These are phyloP conservation scores for Phytopythium montanum DNA, from an alignment of 352 stramenopile genomes.

Conservation along the genomic window DNA sequence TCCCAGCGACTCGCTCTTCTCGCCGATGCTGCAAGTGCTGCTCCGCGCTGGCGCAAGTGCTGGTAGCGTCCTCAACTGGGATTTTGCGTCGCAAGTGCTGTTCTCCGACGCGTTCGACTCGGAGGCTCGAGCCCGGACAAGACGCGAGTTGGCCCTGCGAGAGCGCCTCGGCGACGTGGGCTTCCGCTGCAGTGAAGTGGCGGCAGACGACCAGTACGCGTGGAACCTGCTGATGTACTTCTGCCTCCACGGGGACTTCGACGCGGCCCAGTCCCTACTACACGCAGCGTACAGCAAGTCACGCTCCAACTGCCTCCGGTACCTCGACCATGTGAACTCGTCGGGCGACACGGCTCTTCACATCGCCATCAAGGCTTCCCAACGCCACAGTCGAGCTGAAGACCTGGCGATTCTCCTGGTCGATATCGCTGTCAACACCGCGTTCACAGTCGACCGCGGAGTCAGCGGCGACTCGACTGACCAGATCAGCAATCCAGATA, in stretches of 20 bases:
- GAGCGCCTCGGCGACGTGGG: constrained; percentile 20
- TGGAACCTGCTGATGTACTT: constrained; percentile 79
- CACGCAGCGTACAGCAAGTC: constrained; percentile 8
- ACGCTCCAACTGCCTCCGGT: constrained; percentile 25
- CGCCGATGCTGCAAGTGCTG: constrained; percentile 34
- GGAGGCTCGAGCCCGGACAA: constrained; percentile 12
- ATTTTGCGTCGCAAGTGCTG: constrained; percentile 50
- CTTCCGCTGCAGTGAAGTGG: constrained; percentile 23
- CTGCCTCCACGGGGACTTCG: constrained; percentile 42
- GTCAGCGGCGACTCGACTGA: background rate
- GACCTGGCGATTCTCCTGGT: constrained; percentile 31
- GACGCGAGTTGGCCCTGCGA: constrained; percentile 28
- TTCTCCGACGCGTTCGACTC: constrained; percentile 19
- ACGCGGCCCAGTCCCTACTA: constrained; percentile 34
- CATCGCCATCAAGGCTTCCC: constrained; percentile 52
- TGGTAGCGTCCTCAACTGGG: constrained; percentile 46
- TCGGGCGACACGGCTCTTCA: constrained; percentile 66
- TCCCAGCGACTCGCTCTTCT: constrained; percentile 24
- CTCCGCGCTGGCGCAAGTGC: constrained; percentile 38
- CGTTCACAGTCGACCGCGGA: background rate
- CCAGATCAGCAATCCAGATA: background rate
- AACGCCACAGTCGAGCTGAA: constrained; percentile 11
- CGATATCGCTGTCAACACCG: constrained; percentile 13
- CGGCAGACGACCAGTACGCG: constrained; percentile 36
- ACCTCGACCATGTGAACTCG: constrained; percentile 56